Evolutionary conservation across 768 basidiomycete species (phyloP), one percentile per base, ranked within the genome.

Genomic region (Macrolepiota albuminosa): DNA sequence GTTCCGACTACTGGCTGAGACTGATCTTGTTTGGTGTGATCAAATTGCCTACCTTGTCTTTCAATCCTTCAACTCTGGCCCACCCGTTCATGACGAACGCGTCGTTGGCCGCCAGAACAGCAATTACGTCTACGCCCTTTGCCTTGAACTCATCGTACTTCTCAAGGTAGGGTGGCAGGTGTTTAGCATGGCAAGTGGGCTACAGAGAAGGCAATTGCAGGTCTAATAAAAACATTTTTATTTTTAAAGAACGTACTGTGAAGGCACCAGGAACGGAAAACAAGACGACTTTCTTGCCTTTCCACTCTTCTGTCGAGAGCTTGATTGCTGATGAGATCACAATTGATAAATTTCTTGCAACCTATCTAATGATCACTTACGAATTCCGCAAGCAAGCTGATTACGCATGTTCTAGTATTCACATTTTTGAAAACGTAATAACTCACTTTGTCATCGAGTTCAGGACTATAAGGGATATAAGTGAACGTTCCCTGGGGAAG

Each of bases 211-310:
- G 48, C 39, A 18, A 31, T 43, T 21, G 6, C 37, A 4, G 8
- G 29, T 16, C 34, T 7, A 33, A 48, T 11, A 3, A 6, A 18
- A 40, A 1, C 18, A 29, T 10, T 26, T 14, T 14, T 14, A 29
- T 10, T 26, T 14, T 14, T 14, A 21, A 49, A 42, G 43, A n/a
- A 67, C 85, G 61, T 62, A 90, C 89, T 16, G 89, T 89, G 76
- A 91, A 91, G 16, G 89, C 88, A 49, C 91, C 91, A 18, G 90
- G 91, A 37, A 91, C 88, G 58, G 88, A 77, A 70, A 93, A 80
- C 55, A 92, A 68, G 40, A 92, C 87, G 54, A 93, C 88, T 70
- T 88, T 89, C 78, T 93, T 93, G 68, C 85, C 86, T 71, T 86
- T 87, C 88, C 88, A 91, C 50, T 81, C 78, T 59, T 84, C 76